Conservation (phyloP, 371 early-diverging fungal genomes). For the Apophysomyces variabilis region DNA sequence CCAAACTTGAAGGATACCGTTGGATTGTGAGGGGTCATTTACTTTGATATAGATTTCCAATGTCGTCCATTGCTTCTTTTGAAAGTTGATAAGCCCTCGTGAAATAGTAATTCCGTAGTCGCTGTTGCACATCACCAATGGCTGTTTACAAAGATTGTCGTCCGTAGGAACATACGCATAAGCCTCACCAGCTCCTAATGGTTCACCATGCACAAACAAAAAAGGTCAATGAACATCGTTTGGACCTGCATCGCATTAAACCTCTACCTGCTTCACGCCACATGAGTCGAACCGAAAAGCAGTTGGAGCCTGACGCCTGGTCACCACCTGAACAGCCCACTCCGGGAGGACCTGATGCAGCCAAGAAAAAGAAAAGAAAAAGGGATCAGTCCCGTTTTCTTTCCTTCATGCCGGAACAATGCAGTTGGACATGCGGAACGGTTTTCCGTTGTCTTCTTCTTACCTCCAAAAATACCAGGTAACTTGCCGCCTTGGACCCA, state of each 20-base stretch:
- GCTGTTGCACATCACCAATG: conserved; percentile 46
- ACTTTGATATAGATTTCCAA: conserved; percentile 52
- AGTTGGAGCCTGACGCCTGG: conserved; percentile 46
- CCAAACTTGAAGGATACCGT: conserved; percentile 52
- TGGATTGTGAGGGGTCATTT: conserved; percentile 41
- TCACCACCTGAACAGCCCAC: conserved; percentile 56
- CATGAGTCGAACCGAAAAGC: conserved; percentile 55
- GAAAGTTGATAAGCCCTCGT: conserved; percentile 50
- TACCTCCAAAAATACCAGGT: conserved; percentile 57
- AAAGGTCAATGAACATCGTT: neutral
- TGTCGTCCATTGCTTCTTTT: conserved; percentile 41
- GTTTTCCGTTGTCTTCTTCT: no score
- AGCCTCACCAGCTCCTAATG: conserved; percentile 37
- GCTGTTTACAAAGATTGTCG: conserved; percentile 35
- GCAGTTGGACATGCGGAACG: no score
- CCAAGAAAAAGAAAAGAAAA: neutral
- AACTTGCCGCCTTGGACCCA: conserved; percentile 64
- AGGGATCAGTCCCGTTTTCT: neutral
- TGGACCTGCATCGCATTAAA: neutral
- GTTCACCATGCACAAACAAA: neutral
- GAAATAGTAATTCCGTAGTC: conserved; percentile 57
- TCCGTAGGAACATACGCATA: conserved; percentile 54
- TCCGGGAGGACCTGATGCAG: conserved; percentile 34
- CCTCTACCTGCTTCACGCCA: conserved; percentile 54
- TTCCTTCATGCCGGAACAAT: no score